Percentiles rank a stretch among this genome's conserved stretches.
Conservation (phyloP, 2,329 filamentous ascomycete species). For the Microdochium bolleyi region DNA sequence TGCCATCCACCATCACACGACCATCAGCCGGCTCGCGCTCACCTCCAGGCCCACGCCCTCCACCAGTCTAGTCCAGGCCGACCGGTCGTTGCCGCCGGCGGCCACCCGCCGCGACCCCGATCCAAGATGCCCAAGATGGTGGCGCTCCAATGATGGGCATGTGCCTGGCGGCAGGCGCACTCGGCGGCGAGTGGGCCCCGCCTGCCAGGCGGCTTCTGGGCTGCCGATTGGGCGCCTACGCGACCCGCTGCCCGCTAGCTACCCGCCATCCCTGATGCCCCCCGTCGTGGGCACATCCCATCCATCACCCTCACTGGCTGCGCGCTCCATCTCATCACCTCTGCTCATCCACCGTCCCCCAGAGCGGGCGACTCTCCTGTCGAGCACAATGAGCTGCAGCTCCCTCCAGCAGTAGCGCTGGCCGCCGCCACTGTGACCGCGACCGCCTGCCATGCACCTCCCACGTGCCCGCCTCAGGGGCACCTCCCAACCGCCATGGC, state of each 20-base stretch:
- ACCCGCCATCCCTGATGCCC: background rate
- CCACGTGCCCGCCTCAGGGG: background rate
- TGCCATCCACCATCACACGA: too few species aligned
- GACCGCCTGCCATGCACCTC: too few species aligned
- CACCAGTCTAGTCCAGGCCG: too few species aligned
- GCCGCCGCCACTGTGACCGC: too few species aligned
- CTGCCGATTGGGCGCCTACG: background rate
- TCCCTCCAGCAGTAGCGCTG: too few species aligned
- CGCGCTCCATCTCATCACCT: conserved; percentile 1
- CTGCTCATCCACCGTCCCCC: background rate
- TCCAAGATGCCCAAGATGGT: too few species aligned
- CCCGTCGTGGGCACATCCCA: background rate
- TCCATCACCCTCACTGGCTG: background rate
- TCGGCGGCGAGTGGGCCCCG: too few species aligned
- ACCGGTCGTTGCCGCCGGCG: background rate
- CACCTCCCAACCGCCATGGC: background rate
- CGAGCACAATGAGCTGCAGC: too few species aligned
- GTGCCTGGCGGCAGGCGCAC: background rate
- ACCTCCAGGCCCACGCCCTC: too few species aligned
- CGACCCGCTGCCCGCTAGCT: background rate
- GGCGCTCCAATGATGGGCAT: background rate
- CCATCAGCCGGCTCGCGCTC: too few species aligned
- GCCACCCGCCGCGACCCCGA: background rate
- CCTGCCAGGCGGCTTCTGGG: background rate
- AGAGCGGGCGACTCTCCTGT: background rate